Percentiles rank a stretch among this genome's conserved stretches.
Evolutionary conservation across 495 filamentous ascomycete species (phyloP).

Genomic region (Xeromyces bisporus): DNA sequence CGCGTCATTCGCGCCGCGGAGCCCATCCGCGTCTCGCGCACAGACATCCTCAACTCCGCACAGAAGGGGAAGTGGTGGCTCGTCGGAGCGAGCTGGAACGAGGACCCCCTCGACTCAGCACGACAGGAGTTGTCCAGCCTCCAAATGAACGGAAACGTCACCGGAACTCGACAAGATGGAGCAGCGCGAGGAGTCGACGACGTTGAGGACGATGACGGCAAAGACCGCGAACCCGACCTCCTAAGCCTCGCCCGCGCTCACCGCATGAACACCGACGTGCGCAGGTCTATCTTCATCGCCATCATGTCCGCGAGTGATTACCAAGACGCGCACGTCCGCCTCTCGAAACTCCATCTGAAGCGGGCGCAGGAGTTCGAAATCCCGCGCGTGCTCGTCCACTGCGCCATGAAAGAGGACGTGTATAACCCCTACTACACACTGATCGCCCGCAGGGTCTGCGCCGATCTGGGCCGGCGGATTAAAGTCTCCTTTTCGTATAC

Average conservation of each 20-base stretch:
- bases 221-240: slow-evolving; percentile 48
- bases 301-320: slow-evolving; percentile 79
- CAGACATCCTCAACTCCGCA: slow-evolving; percentile 63
- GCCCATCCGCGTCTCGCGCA: slow-evolving; percentile 61
- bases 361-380: slow-evolving; percentile 74
- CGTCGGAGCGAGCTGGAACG: slow-evolving; percentile 77
- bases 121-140: slow-evolving; percentile 17
- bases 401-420: slow-evolving; percentile 58
- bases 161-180: too few relatives aligned
- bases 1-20: slow-evolving; percentile 55
- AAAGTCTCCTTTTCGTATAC: slow-evolving; percentile 71
- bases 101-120: slow-evolving; percentile 24
- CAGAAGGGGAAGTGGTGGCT: slow-evolving; percentile 98
- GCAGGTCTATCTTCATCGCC: slow-evolving; percentile 80
- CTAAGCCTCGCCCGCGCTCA: slow-evolving; percentile 59
- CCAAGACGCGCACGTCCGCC: slow-evolving; percentile 60
- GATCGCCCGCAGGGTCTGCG: slow-evolving; percentile 58
- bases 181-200: slow-evolving; percentile 8
- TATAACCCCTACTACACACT: slow-evolving; percentile 93
- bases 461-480: slow-evolving; percentile 43
- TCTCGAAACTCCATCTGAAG: slow-evolving; percentile 72
- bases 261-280: slow-evolving; percentile 87
- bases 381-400: slow-evolving; percentile 74
- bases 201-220: slow-evolving; percentile 20
- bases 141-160: slow-evolving; percentile 4